Base-by-base conservation (phyloP, 495 filamentous ascomycete genomes). In the Lentithecium fluviatile region DNA sequence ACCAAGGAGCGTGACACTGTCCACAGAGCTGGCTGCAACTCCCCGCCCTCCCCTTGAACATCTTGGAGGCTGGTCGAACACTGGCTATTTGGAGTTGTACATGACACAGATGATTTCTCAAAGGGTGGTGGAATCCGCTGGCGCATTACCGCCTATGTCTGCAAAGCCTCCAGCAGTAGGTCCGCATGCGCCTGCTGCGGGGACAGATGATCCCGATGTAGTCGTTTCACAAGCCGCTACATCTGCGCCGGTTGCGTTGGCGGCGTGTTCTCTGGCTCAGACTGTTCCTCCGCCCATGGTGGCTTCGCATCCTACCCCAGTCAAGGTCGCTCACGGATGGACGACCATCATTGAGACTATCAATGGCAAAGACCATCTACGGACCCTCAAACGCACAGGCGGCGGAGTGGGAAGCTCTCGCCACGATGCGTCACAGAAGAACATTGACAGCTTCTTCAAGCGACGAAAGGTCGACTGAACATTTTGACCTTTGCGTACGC, bases 371-470 rank as follows among this genome's bases (percentile, higher is more conserved):
- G 77, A 79, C 1, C 91, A 96, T 71, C 79, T 96, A 6, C 70
- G 76, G 45, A 83, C 85, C 26, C 76, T 95, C 43, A 90, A 86
- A 69, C 86, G 88, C 62, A 89, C 88, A 20, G 77, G 84, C 47
- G 87, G 87, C 19, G 89, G 89, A 2, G 85, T 95, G 57, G 88
- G 89, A 26, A 91, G 88, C 69, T 76, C 86, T 38, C 77, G 80
- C 53, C 82, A 87, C 71, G 90, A 96, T 66, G 79, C 78, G 25
- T 80, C 78, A 15, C 91, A 95, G 69, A 81, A 81, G 67, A 88
- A 80, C 2, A 77, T 91, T 63, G 88, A 91, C 11, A 81, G 81
- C n/a, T 95, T 95, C 73, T 88, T 91, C 86, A 87, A 69, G 82
- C 82, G 71, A 69, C 68, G 52, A 77, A 72, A 69, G 60, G 38